Evolutionary conservation across 805 yeast genomes (phyloP).

Genomic region (Saccharomycopsis sp.): DNA sequence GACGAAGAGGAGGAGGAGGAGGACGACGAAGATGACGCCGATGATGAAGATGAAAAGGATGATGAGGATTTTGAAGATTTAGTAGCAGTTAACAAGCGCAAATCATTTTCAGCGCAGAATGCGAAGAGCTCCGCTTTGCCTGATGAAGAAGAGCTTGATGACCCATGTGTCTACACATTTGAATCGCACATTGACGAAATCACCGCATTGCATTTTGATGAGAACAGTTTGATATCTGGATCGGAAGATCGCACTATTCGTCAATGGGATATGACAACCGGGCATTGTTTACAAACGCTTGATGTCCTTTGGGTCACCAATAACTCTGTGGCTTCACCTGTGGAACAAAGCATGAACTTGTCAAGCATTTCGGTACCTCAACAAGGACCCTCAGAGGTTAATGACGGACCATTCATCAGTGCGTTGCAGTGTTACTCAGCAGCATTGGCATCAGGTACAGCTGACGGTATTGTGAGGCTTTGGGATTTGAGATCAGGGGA

Average conservation of each 20-base stretch:
- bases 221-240: slow-evolving; percentile 52
- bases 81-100: too few relatives aligned
- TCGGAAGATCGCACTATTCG: slow-evolving; percentile 64
- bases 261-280: slow-evolving; percentile 65
- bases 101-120: too few relatives aligned
- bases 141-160: slow-evolving; percentile 21
- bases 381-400: slow-evolving; percentile 6
- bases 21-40: slow-evolving; percentile 11
- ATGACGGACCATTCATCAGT: slow-evolving; percentile 43
- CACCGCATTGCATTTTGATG: slow-evolving; percentile 50
- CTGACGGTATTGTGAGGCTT: slow-evolving; percentile 63
- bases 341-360: slow-evolving; percentile 12
- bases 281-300: slow-evolving; percentile 59
- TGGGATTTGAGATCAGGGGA: slow-evolving; percentile 73
- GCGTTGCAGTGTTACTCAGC: slow-evolving; percentile 67
- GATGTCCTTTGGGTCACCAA: slow-evolving; percentile 54
- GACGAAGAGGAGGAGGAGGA: slow-evolving; percentile 21
- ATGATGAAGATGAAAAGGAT: slow-evolving; percentile 20
- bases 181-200: slow-evolving; percentile 61
- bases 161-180: slow-evolving; percentile 39
- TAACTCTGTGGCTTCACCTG: slow-evolving; percentile 12
- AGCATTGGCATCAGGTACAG: slow-evolving; percentile 71
- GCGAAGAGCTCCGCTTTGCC: slow-evolving; percentile 3
- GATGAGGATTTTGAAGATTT: too few relatives aligned
- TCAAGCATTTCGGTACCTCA: too few relatives aligned